These are phyloP conservation scores for Yamadazyma aaseri DNA, from an alignment of 1,139 yeast species.

Conservation along the genomic window DNA sequence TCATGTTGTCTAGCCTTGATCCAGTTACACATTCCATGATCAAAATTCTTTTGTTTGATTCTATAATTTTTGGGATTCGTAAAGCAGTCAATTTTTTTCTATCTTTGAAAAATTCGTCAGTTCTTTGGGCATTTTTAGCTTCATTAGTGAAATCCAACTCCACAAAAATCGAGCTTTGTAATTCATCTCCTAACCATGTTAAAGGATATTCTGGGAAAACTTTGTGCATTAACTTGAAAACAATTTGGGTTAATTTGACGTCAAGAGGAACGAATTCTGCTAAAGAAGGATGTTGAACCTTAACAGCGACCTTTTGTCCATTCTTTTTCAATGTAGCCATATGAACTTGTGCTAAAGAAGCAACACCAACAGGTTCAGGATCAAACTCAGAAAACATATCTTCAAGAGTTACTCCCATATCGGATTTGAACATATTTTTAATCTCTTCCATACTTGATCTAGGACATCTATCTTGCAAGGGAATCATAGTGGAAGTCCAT, in stretches of 20 bases:
- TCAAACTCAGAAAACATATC: constrained; percentile 70
- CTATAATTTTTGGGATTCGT: constrained; percentile 69
- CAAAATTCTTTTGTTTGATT: constrained; percentile 68
- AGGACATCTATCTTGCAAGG: constrained; percentile 91
- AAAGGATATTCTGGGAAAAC: constrained; percentile 93
- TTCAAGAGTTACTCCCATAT: constrained; percentile 60
- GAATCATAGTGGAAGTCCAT: constrained; percentile 95
- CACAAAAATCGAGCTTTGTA: constrained; percentile 79
- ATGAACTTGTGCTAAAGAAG: constrained; percentile 95
- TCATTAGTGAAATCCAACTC: constrained; percentile 88
- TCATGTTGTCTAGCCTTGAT: constrained; percentile 73
- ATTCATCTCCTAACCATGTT: constrained; percentile 91
- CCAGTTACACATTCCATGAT: constrained; percentile 90
- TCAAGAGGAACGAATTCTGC: constrained; percentile 90
- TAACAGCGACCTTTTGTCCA: constrained; percentile 85
- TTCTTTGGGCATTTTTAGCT: constrained; percentile 72
- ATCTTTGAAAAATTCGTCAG: constrained; percentile 63
- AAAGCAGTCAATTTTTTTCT: constrained; percentile 67
- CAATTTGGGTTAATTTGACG: constrained; percentile 71
- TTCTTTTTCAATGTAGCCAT: constrained; percentile 58
- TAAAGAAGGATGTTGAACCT: constrained; percentile 89
- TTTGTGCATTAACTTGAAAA: constrained; percentile 69
- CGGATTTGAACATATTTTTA: constrained; percentile 60
- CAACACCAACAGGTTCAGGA: constrained; percentile 84
- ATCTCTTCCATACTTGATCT: constrained; percentile 71